Evolutionary conservation across 805 yeast genomes (phyloP), one percentile per base, ranked within the genome.

Genomic region (Clavispora fructus): DNA sequence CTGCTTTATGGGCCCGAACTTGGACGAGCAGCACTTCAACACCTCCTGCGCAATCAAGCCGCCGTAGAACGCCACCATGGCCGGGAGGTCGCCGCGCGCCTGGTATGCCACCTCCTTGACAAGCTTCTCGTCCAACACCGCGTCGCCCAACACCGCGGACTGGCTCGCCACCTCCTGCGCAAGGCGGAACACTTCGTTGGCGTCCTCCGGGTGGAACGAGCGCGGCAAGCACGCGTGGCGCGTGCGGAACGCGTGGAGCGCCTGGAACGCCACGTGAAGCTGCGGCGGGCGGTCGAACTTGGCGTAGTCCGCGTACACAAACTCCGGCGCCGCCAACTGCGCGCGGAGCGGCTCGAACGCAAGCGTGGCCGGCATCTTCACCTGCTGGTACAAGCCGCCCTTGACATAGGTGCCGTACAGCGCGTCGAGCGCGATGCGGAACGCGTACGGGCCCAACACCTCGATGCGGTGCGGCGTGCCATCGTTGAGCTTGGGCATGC

Each of bases 21-120:
- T 94, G 42, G 97, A 96, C 10, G 97, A 87, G 57, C 91, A 86
- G 39, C 95, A 95, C 70, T 94, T 94, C 62, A 94, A 77, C 17
- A 88, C 97, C 69, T 94, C 99, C 68, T 94, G 99, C 3, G 99
- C 99, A 40, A 88, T 85, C 45, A 92, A 73, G 30, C 98, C 98
- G 65, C 99, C 99, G 59, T 82, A 79, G 50, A 91, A 85, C 1
- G 97, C 97, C 54, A 81, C 83, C 62, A 89, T 69, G 32, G 92
- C 96, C 17, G 97, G 96, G 41, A 92, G 67, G 58, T 92, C 97
- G 68, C 99, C 99, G 43, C 83, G 77, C 1, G 97, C 85, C 64
- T 92, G 96, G 66, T 73, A 87, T 0, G 96, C 71, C 50, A 94
- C 71, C 59, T 87, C 91, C 45, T 65, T 77, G 49, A 94, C 70